phyloP scores from a whole-genome alignment of 495 filamentous ascomycete species.

The Annulohypoxylon moriforme region DNA sequence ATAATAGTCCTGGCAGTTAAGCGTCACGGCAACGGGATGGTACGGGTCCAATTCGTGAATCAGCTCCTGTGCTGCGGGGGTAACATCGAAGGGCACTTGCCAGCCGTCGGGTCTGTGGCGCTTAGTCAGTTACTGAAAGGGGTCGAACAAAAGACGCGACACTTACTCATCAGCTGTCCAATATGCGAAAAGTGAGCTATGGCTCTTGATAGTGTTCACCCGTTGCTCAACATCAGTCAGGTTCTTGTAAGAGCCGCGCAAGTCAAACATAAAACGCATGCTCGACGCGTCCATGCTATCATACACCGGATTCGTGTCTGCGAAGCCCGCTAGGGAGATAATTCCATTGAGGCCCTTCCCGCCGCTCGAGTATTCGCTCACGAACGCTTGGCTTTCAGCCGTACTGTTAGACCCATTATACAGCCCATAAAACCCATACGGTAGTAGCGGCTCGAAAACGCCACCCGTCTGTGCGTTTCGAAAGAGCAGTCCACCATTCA shows the following conservation, averaged over 20 bases:
- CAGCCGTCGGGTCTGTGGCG: conserved; percentile 68
- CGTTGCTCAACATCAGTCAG: conserved; percentile 62
- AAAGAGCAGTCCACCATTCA: conserved; percentile 67
- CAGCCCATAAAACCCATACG: conserved; percentile 72
- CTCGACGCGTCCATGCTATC: conserved; percentile 65
- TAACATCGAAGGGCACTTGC: conserved; percentile 65
- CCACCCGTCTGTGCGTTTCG: conserved; percentile 48
- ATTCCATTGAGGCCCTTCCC: conserved; percentile 58
- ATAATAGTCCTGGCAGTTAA: conserved; percentile 79
- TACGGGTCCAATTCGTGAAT: conserved; percentile 72
- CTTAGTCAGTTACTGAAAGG: neutral
- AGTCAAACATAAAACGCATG: conserved; percentile 74
- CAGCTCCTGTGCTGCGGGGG: conserved; percentile 50
- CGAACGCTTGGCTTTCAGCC: conserved; percentile 51
- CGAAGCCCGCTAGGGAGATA: conserved; percentile 52
- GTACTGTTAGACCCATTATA: conserved; percentile 66
- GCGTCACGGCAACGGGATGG: conserved; percentile 71
- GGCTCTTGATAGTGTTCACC: conserved; percentile 62
- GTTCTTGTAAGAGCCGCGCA: conserved; percentile 71
- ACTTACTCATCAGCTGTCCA: conserved; percentile 73
- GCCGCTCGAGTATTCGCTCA: conserved; percentile 65
- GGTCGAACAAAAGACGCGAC: neutral
- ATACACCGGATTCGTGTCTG: conserved; percentile 61
- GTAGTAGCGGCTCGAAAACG: conserved; percentile 63
- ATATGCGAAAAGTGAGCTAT: conserved; percentile 69